Base-by-base conservation (phyloP, 805 yeast species). In the Yarrowia sp. region DNA sequence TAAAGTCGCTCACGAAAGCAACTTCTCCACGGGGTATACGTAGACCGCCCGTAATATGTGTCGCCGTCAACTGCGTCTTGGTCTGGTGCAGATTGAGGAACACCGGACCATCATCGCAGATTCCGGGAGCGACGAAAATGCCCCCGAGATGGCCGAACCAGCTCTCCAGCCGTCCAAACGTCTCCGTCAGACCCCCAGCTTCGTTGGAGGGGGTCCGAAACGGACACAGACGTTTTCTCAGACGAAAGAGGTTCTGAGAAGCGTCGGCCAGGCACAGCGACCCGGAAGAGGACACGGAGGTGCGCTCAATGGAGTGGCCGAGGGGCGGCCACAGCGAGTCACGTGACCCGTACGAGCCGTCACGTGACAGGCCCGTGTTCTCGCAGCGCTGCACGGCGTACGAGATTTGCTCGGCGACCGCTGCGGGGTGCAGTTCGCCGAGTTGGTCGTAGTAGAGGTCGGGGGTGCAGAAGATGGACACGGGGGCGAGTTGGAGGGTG, bases 251-350 rank as follows among this genome's bases (percentile, higher is more conserved):
- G 31, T 55, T 55, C 7, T 39, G 36, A 3, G 61, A 55, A 4
- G 47, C 47, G 44, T 51, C 60, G 2, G 60, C 18, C 8, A 51
- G 35, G 31, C 60, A 51, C 7, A 51, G 35, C 15, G 60, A 18
- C 5, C 43, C 60, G 3, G 43, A 41, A n/a, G 35, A 22, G 7
- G 60, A 8, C n/a, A 39, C 44, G 5, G 60, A 38, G 3, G 61
- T 55, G 8, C 61, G 36, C 13, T 55, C 61, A 4, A 39, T 38
- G 2, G 61, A 39, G 22, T 55, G 61, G 17, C 61, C 61, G 6
- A 35, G 28, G 9, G 61, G 61, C 8, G 61, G 61, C 61, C 61
- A 55, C 8, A 55, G 38, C 15, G 55, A 17, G 55, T 48, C 55
- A 1, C 55, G 55, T 3, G 41, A 13, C 1, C 55, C 55, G 32